phyloP scores from a whole-genome alignment of 805 yeast species.

The Kodamaea nitidulidarum region DNA sequence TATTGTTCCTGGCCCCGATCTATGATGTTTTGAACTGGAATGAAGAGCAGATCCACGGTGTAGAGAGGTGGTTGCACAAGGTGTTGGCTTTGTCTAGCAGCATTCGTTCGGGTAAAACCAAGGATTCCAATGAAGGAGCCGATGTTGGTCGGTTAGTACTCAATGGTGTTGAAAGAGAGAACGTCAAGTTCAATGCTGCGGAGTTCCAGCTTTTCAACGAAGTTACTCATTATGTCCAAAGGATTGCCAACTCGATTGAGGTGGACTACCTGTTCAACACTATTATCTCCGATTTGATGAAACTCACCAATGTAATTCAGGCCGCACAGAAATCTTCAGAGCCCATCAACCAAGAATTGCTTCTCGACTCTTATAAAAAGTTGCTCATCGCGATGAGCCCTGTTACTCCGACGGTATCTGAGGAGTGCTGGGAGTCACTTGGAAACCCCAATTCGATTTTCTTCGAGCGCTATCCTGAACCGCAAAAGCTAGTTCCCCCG shows the following conservation, averaged over 20 bases:
- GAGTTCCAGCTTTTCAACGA: conserved; percentile 61
- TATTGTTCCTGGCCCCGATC: conserved; percentile 88
- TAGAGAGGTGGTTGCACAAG: conserved; percentile 78
- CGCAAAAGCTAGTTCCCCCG: conserved; percentile 36
- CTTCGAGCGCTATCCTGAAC: conserved; percentile 61
- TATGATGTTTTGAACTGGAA: conserved; percentile 85
- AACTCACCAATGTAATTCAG: conserved; percentile 53
- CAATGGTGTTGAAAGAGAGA: conserved; percentile 15
- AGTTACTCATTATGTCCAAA: conserved; percentile 42
- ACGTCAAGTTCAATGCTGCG: conserved; percentile 27
- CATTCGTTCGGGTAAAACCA: background rate
- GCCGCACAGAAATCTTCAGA: conserved; percentile 35
- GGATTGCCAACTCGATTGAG: conserved; percentile 58
- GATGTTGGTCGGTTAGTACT: conserved; percentile 17
- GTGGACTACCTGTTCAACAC: conserved; percentile 69
- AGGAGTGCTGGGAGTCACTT: conserved; percentile 70
- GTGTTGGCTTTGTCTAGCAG: conserved; percentile 36
- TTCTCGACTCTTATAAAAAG: conserved; percentile 47
- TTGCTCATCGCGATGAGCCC: conserved; percentile 69
- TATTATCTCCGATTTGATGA: conserved; percentile 86
- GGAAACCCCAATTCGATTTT: conserved; percentile 48
- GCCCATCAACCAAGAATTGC: conserved; percentile 35
- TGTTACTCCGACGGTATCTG: conserved; percentile 75
- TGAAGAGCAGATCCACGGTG: conserved; percentile 78
- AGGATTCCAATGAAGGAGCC: background rate